phyloP scores from a whole-genome alignment of 2,329 filamentous ascomycete genomes.

The Aspergillus alliaceus region DNA sequence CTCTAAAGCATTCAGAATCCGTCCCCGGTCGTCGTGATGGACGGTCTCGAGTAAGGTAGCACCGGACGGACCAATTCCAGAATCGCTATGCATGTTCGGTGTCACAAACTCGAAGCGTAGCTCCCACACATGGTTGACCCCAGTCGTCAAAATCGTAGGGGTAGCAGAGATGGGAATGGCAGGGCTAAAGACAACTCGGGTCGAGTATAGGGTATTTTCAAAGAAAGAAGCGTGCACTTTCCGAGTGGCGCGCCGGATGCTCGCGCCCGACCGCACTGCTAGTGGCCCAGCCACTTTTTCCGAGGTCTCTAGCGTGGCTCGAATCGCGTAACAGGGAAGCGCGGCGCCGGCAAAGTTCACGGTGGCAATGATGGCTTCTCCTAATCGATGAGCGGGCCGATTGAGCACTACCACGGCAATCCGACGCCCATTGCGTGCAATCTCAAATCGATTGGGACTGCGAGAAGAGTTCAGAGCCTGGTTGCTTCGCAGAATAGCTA shows the following conservation, averaged over 20 bases:
- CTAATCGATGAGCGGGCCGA: constrained; percentile 82
- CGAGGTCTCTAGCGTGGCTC: constrained; percentile 79
- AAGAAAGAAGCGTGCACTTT: constrained; percentile 76
- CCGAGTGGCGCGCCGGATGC: constrained; percentile 81
- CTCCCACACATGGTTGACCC: constrained; percentile 84
- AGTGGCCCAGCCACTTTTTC: constrained; percentile 80
- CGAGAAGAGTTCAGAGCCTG: constrained; percentile 66
- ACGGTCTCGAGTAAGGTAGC: constrained; percentile 72
- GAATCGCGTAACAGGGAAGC: constrained; percentile 81
- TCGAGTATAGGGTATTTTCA: constrained; percentile 79
- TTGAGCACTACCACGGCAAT: constrained; percentile 89
- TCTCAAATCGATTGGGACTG: constrained; percentile 91
- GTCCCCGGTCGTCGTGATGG: constrained; percentile 74
- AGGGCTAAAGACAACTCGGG: constrained; percentile 75
- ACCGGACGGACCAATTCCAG: constrained; percentile 37
- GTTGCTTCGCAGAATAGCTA: constrained; percentile 83
- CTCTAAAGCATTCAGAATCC: constrained; percentile 75
- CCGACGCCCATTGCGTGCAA: constrained; percentile 85
- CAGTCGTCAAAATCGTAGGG: constrained; percentile 88
- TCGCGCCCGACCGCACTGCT: constrained; percentile 80
- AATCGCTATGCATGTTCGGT: constrained; percentile 51
- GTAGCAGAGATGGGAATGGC: constrained; percentile 81
- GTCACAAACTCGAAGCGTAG: constrained; percentile 91
- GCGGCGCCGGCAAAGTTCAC: constrained; percentile 79
- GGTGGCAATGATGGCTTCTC: constrained; percentile 79